Base-by-base conservation (phyloP, 2,329 filamentous ascomycete species). In the Venturia pyrina region DNA sequence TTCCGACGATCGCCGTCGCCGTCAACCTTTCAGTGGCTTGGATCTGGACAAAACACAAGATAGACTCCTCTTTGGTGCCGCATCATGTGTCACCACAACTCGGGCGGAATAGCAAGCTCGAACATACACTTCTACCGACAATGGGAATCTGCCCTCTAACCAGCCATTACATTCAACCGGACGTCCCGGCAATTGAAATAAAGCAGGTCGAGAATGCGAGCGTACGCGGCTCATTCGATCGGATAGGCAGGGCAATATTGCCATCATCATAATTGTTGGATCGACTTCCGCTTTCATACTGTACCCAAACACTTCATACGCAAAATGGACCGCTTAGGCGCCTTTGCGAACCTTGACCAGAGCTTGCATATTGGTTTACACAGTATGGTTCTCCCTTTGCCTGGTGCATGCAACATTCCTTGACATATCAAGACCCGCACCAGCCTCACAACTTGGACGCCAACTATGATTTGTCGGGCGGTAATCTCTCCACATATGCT, bases 401-500 rank as follows among this genome's bases (percentile, higher is more conserved):
- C 53, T 37, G 32, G 53, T 34, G 53, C 53, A 59, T 59, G 53
- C 53, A 37, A n/a, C 53, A 59, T 37, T 37, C 17, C 53, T 19
- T 37, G 32, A 37, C 48, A 28, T 53, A 53, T 21, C 32, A 37
- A 59, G 53, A 59, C 53, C 53, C 32, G 53, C 32, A 59, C 53
- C 32, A 59, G 53, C 28, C 53, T 59, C 28, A 37, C 32, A 37
- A 19, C 28, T 59, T 13, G 53, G 19, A 37, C 53, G 32, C 53
- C 32, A 19, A 19, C 4, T 59, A 59, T n/a, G 5, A 59, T 59
- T 53, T 59, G 32, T n/a, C 53, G 32, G 17, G 32, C 53, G 53
- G 53, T 32, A 37, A 59, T 59, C 53, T 59, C 53, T 59, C 53
- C 53, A 59, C 53, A 37, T 32, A 59, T 59, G 53, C 53, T 59